These are phyloP conservation scores for Neofusicoccum sp. DNA, from an alignment of 2,329 filamentous ascomycete species.

Conservation along the genomic window DNA sequence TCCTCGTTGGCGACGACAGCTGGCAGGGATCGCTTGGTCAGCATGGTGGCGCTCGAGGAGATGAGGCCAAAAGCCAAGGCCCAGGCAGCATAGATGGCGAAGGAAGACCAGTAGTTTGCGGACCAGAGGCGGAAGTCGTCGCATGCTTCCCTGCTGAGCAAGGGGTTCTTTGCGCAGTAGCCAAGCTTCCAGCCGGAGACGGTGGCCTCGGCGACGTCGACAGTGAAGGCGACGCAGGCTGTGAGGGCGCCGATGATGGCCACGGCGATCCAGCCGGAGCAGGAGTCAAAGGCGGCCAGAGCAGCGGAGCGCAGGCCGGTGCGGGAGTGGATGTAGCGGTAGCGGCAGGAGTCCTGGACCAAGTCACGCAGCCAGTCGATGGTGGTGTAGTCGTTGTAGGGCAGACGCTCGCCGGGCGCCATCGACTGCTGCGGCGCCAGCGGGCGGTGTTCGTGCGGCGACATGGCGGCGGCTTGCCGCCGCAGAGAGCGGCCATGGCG, in stretches of 20 bases:
- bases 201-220: slow-evolving; percentile 58
- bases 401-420: slow-evolving; percentile 54
- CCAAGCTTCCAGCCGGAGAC: slow-evolving; percentile 61
- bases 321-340: slow-evolving; percentile 48
- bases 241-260: slow-evolving; percentile 58
- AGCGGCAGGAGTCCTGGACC: slow-evolving; percentile 61
- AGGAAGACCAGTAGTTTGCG: slow-evolving; percentile 42
- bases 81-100: slow-evolving; percentile 53
- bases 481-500: background rate
- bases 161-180: slow-evolving; percentile 52
- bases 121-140: slow-evolving; percentile 50
- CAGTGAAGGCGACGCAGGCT: slow-evolving; percentile 58
- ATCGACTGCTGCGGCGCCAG: slow-evolving; percentile 39
- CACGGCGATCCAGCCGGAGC: slow-evolving; percentile 60
- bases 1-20: slow-evolving; percentile 39
- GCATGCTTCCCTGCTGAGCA: slow-evolving; percentile 53
- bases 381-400: slow-evolving; percentile 64
- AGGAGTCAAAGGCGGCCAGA: slow-evolving; percentile 51
- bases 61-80: slow-evolving; percentile 55
- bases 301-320: slow-evolving; percentile 46
- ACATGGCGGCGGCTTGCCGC: slow-evolving; percentile 23
- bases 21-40: slow-evolving; percentile 54
- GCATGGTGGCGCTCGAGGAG: slow-evolving; percentile 53
- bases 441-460: slow-evolving; percentile 29
- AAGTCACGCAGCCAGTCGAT: slow-evolving; percentile 66